A percentile compares a stretch with the other conserved stretches of the same genome.
Conservation (phyloP, 257 asterid species). For the Linaria vulgaris region DNA sequence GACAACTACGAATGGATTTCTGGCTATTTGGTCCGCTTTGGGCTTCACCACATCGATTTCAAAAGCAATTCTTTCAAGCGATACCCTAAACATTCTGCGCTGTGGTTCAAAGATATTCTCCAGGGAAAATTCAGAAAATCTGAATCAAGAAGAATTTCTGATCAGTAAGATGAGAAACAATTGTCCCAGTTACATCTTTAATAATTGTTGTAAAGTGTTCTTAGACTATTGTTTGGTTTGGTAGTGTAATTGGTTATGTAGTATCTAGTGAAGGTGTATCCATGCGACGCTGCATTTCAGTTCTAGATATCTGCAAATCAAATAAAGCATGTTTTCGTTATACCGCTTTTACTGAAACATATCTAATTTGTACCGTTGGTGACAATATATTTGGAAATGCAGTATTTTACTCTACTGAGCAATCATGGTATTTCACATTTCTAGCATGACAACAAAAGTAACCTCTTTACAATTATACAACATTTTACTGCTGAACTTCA, state of each 20-base stretch:
- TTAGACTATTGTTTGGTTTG: too few species aligned
- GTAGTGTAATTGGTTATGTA: too few species aligned
- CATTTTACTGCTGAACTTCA: background rate
- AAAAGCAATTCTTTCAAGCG: constrained; percentile 22
- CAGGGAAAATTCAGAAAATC: background rate
- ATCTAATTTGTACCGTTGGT: too few species aligned
- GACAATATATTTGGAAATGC: too few species aligned
- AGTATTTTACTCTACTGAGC: background rate
- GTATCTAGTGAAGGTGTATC: too few species aligned
- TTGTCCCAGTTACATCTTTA: too few species aligned
- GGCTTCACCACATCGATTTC: constrained; percentile 40
- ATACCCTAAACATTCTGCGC: constrained; percentile 41
- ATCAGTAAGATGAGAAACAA: constrained; percentile 7
- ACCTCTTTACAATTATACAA: background rate
- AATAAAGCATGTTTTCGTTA: too few species aligned
- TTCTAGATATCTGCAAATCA: too few species aligned
- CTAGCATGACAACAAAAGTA: background rate
- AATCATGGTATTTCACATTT: background rate
- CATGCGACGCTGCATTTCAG: too few species aligned
- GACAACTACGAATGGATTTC: constrained; percentile 36
- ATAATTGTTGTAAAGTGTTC: too few species aligned
- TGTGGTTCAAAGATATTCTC: constrained; percentile 38
- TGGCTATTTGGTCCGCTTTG: constrained; percentile 41
- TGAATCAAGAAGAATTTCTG: constrained; percentile 14
- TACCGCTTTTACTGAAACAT: too few species aligned